Evolutionary conservation across 768 basidiomycete genomes (phyloP).

Genomic region (Psilocybe azurescens): DNA sequence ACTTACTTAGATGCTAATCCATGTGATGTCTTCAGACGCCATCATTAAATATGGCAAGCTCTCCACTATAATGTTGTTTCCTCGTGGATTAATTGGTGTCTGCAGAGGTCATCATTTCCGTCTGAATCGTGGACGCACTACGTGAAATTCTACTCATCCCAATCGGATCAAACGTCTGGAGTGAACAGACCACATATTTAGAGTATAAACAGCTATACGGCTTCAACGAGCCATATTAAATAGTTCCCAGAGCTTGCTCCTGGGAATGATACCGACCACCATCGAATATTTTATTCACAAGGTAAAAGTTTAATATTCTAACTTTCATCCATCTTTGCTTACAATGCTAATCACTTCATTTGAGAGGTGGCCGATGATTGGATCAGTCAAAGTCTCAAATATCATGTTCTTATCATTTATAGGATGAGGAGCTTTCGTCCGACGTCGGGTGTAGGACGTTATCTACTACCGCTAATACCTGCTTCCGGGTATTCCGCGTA

Average conservation of each 20-base stretch:
- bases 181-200: constrained; percentile 51
- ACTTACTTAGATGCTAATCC: neutral
- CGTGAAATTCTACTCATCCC: constrained; percentile 57
- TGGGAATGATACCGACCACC: constrained; percentile 57
- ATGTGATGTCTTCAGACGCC: constrained; percentile 30
- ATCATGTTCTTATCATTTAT: constrained; percentile 63
- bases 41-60: constrained; percentile 42
- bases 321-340: too few relatives aligned
- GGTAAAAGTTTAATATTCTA: constrained; percentile 33
- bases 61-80: neutral
- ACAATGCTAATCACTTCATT: neutral
- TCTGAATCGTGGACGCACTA: constrained; percentile 48
- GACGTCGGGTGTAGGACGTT: too few relatives aligned
- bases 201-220: constrained; percentile 61
- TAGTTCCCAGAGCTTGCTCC: constrained; percentile 56
- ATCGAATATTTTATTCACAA: constrained; percentile 59
- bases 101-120: constrained; percentile 61
- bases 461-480: neutral
- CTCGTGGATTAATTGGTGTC: constrained; percentile 1
- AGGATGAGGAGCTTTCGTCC: constrained; percentile 34
- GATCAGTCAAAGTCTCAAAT: constrained; percentile 50
- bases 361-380: constrained; percentile 61
- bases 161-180: constrained; percentile 66
- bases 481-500: constrained; percentile 40
- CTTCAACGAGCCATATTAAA: constrained; percentile 56